Evolutionary conservation across 2,329 filamentous ascomycete genomes (phyloP), one percentile per base, ranked within the genome.

Genomic region (Sclerotinia sclerotiorum): DNA sequence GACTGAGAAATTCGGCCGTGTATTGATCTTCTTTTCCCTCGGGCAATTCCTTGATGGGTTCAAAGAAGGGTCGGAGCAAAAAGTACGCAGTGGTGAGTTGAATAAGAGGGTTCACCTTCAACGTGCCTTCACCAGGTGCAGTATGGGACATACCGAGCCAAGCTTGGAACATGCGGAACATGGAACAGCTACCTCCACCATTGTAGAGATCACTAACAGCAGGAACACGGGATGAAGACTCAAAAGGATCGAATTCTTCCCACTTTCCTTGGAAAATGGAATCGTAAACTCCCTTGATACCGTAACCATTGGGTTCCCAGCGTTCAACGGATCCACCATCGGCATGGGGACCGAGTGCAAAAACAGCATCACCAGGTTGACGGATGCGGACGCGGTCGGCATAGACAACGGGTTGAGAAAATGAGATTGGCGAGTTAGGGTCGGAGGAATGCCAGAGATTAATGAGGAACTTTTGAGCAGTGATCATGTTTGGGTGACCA

Each of bases 141-240:
- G 88, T 90, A n/a, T 82, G 80, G 69, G 89, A 93, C 84, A 97
- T 89, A 69, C 86, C 87, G 65, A 97, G 79, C 94, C 94, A 97
- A 24, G 93, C 94, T 79, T 97, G 94, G 78, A 92, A 94, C 84
- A 93, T 90, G 51, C 94, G 86, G 79, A 97, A 93, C 82, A 93
- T 92, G 57, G 85, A 90, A 79, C 92, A 97, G 0, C 91, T 88
- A 0, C 94, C 93, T 0, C 93, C 84, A 0, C 93, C 92, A 63
- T 92, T 84, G 77, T 97, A 95, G 46, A 94, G 80, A 78, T 97
- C 90, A 70, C 87, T 88, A 2, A 87, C 84, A 3, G 90, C 92
- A 0, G 81, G 79, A 0, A 94, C 82, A 5, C 94, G 85, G 8
- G 86, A 85, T 71, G 85, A 87, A 0, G 88, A 88, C 74, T 97